phyloP scores from a whole-genome alignment of 23 red algal species.

The Gracilariopsis chorda region DNA sequence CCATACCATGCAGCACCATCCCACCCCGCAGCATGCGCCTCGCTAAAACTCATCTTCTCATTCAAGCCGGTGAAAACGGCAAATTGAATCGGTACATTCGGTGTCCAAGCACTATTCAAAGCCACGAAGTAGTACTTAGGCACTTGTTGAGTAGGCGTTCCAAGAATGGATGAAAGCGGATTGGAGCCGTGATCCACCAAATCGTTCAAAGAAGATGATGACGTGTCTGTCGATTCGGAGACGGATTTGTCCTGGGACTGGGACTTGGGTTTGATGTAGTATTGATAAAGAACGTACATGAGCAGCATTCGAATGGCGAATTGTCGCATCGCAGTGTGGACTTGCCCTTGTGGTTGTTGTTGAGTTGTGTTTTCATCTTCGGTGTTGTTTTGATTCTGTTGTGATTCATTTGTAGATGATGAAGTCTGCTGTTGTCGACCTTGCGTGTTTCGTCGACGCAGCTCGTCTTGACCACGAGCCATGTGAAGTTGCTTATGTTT shows the following conservation, averaged over 20 bases:
- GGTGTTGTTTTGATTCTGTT: background rate
- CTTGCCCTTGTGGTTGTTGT: background rate
- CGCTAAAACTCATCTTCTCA: constrained; percentile 2
- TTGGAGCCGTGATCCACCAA: background rate
- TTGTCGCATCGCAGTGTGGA: background rate
- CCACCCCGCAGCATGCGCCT: background rate
- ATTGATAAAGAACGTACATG: constrained; percentile 56
- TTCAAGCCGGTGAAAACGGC: constrained; percentile 27
- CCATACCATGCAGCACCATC: constrained; percentile 14
- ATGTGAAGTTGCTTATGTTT: too few species aligned
- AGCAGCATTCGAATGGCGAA: constrained; percentile 22
- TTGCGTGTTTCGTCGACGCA: too few species aligned
- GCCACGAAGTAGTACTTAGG: constrained; percentile 14
- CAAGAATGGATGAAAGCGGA: background rate
- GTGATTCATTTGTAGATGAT: too few species aligned
- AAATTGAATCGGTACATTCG: background rate
- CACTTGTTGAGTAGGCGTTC: background rate
- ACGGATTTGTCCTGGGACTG: background rate
- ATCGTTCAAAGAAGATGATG: background rate
- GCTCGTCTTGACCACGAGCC: too few species aligned
- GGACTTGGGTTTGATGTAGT: constrained; percentile 22
- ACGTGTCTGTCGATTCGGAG: background rate
- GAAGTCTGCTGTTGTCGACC: too few species aligned
- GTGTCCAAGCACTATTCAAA: constrained; percentile 26
- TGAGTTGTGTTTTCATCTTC: too few species aligned